These are phyloP conservation scores for Firmiana major DNA, from an alignment of 345 rosid genomes.

Conservation along the genomic window DNA sequence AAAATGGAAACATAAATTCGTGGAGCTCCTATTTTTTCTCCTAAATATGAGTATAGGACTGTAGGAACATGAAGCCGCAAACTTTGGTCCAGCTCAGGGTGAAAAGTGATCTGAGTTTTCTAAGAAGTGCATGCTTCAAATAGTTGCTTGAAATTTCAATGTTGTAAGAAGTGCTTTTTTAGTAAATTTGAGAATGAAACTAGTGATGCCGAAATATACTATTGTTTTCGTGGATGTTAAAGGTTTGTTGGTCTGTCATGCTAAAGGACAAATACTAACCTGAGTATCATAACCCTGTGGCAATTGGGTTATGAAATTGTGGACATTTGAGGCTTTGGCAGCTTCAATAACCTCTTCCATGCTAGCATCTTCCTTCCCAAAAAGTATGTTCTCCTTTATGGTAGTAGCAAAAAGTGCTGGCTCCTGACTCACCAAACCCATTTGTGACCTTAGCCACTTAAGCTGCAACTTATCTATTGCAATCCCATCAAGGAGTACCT, in stretches of 20 bases:
- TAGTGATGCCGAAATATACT: neutral
- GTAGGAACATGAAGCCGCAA: neutral
- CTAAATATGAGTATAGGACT: neutral
- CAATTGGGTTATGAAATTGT: slow-evolving; percentile 54
- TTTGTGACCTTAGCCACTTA: slow-evolving; percentile 77
- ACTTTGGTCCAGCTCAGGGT: neutral
- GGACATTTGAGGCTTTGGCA: slow-evolving; percentile 67
- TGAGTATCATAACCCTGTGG: slow-evolving; percentile 73
- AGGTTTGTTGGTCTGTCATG: neutral
- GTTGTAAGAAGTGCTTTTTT: neutral
- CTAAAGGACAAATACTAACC: slow-evolving; percentile 32
- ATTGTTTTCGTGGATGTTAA: neutral
- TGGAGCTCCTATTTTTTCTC: neutral
- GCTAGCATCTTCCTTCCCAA: slow-evolving; percentile 65
- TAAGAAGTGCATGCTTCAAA: neutral
- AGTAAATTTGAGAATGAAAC: neutral
- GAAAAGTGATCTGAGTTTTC: neutral
- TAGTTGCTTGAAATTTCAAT: neutral
- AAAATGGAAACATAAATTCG: neutral
- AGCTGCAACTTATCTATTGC: slow-evolving; percentile 59
- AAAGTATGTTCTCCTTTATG: slow-evolving; percentile 68
- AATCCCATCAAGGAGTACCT: slow-evolving; percentile 61
- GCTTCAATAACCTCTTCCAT: slow-evolving; percentile 56
- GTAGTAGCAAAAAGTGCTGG: slow-evolving; percentile 73
- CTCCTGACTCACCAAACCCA: slow-evolving; percentile 81